Conservation (phyloP, 768 basidiomycete genomes). For the Leccinum barrowsii region DNA sequence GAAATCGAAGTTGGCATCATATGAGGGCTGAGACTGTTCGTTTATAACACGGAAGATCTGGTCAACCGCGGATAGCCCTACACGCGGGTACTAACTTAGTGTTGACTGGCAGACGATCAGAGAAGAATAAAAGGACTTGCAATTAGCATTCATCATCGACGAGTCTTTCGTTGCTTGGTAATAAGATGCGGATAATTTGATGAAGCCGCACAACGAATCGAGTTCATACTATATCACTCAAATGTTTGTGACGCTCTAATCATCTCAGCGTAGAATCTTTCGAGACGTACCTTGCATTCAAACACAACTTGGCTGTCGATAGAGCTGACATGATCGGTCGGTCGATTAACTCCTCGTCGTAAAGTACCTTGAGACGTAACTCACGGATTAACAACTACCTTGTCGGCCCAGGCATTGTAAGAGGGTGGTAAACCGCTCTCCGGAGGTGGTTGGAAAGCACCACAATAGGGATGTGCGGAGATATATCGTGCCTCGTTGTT, state of each 20-base stretch:
- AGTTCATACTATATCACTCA: constrained; percentile 58
- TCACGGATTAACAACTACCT: constrained; percentile 72
- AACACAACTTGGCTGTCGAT: constrained; percentile 69
- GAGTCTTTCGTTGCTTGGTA: constrained; percentile 67
- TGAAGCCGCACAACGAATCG: constrained; percentile 74
- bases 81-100: neutral
- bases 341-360: neutral
- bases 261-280: neutral
- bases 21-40: constrained; percentile 71
- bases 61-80: constrained; percentile 65
- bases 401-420: constrained; percentile 66
- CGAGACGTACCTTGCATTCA: constrained; percentile 66
- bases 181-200: constrained; percentile 74
- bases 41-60: constrained; percentile 75
- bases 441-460: constrained; percentile 76
- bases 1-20: constrained; percentile 68
- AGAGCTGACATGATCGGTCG: constrained; percentile 40
- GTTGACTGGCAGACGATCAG: neutral
- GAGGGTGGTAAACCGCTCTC: constrained; percentile 65
- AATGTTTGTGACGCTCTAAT: neutral
- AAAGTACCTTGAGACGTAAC: constrained; percentile 21
- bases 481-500: constrained; percentile 78
- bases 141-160: constrained; percentile 69
- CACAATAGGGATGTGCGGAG: constrained; percentile 72
- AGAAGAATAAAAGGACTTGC: constrained; percentile 34